These are phyloP conservation scores for Aegilops speltoides DNA, from an alignment of 176 grass and related monocot genomes.

Conservation along the genomic window DNA sequence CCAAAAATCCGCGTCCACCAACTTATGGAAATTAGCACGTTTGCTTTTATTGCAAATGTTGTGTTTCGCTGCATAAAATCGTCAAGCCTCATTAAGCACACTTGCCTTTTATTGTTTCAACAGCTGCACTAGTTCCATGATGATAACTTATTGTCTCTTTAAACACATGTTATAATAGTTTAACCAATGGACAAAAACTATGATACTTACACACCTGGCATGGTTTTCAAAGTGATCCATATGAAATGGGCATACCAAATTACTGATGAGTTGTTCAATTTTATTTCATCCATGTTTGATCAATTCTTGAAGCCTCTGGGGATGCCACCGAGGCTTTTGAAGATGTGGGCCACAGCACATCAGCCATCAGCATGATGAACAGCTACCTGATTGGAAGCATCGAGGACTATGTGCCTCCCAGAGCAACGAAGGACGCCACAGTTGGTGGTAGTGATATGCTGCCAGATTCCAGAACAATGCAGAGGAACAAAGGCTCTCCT, in stretches of 20 bases:
- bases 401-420: slow-evolving; percentile 35
- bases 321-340: slow-evolving; percentile 77
- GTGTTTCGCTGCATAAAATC: not conserved
- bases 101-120: not conserved
- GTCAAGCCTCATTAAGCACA: not conserved
- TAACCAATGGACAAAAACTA: not conserved
- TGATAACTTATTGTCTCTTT: not conserved
- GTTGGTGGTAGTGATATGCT: not conserved
- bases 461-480: slow-evolving; percentile 4
- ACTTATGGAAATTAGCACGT: no score
- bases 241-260: not conserved
- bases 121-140: not conserved
- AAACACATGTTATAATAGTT: not conserved
- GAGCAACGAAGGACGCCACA: not conserved
- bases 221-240: slow-evolving; percentile 1
- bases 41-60: not conserved
- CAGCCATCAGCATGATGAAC: slow-evolving; percentile 73
- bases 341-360: slow-evolving; percentile 78
- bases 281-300: not conserved
- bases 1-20: no score
- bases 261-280: slow-evolving; percentile 18
- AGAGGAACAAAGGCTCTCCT: slow-evolving; percentile 42
- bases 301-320: slow-evolving; percentile 50
- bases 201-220: not conserved
- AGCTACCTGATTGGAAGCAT: slow-evolving; percentile 60